Base-by-base conservation (phyloP, 352 stramenopile genomes). In the Phytophthora tubulina region DNA sequence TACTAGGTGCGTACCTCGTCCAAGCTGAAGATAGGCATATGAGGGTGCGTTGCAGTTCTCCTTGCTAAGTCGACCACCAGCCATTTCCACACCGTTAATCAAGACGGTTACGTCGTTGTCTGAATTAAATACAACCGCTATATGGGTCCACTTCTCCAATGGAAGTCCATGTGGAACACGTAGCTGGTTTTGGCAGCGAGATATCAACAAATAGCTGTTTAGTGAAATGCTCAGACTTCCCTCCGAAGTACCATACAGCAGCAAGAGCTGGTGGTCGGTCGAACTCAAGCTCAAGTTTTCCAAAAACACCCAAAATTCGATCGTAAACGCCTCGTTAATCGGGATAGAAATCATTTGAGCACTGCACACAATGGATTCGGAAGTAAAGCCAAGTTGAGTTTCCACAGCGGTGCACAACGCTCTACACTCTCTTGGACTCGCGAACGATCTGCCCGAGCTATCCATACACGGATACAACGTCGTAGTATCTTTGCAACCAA, bases 231-330 rank as follows among this genome's bases (percentile, higher is more conserved):
- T 61, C 15, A 75, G 31, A 1, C 41, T 71, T 46, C 46, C 62
- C 8, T 75, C 68, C 17, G 39, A 8, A 42, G n/a, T 70, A 30
- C 79, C 79, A 35, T 79, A 85, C 7, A 81, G 10, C 33, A 86
- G 63, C 17, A 89, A 15, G 1, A 86, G 42, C 32, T 81, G 79
- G 7, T 65, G n/a, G 11, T 6, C 9, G 53, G 14, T 39, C 4
- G 4, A 45, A 27, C 32, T 60, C 31, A 17, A 60, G 35, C 32
- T 70, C n/a, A 38, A 55, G 21, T 46, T 50, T 14, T 74, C 72
- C 21, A 70, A 36, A 63, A 55, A 65, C n/a, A 76, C 63, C 80
- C 79, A 89, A 4, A 88, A 78, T 49, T 89, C 83, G 6, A 89
- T 33, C 11, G 81, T 81, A 51, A 84, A 63, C 8, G 42, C 63